A percentile compares a stretch with the other conserved stretches of the same genome.
These are phyloP conservation scores for Pelargonium nanum DNA, from an alignment of 345 rosid species.

Conservation along the genomic window DNA sequence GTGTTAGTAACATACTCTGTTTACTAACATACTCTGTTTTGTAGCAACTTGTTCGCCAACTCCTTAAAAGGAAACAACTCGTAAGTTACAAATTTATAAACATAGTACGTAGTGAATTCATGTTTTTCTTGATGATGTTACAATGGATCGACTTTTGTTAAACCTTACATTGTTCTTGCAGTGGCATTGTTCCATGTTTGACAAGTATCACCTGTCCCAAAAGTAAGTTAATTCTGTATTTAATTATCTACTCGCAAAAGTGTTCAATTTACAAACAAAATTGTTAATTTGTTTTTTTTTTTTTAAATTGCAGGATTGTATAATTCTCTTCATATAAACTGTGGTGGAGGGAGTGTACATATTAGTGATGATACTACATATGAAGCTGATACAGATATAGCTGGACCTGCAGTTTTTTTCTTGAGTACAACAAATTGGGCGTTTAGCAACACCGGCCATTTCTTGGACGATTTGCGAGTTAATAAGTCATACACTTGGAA, in stretches of 20 bases:
- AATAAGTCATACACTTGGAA: conserved; percentile 12
- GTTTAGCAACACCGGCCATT: conserved; percentile 48
- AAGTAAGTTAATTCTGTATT: conserved; percentile 12
- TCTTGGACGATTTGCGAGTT: conserved; percentile 15
- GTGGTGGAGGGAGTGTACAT: conserved; percentile 20
- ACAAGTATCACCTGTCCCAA: conserved; percentile 14
- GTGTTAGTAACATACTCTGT: neutral
- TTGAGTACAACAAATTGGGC: conserved; percentile 25
- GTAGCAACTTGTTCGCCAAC: conserved; percentile 37
- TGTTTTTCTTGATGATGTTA: too few relatives aligned
- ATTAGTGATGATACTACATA: conserved; percentile 13
- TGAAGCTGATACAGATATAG: conserved; percentile 16
- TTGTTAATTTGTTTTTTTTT: neutral
- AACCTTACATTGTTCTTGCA: conserved; percentile 3
- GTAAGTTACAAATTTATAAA: conserved; percentile 14
- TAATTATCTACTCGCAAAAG: neutral
- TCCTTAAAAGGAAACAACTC: conserved; percentile 11
- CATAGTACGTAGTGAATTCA: neutral
- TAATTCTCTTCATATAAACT: conserved; percentile 22
- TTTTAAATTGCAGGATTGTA: neutral
- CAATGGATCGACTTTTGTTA: neutral
- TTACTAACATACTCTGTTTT: neutral
- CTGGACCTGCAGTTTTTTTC: conserved; percentile 18
- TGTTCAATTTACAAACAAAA: too few relatives aligned
- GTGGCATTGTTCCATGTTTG: conserved; percentile 17